Conservation (phyloP, 2,329 filamentous ascomycete genomes). For the Neonectria hederae region DNA sequence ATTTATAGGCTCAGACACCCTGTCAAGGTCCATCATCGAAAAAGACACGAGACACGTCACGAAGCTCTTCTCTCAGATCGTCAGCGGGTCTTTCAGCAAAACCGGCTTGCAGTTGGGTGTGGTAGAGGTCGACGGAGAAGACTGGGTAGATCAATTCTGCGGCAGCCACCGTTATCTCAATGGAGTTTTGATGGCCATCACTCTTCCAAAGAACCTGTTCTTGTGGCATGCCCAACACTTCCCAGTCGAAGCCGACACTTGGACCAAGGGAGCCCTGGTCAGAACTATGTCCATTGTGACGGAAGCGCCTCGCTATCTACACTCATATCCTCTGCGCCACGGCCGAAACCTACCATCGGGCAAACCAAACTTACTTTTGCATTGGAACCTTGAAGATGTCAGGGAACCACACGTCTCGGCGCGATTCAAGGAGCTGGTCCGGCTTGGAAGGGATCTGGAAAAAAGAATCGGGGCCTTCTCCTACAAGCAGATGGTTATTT, state of each 20-base stretch:
- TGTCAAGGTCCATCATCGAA: slow-evolving; percentile 17
- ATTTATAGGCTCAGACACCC: slow-evolving; percentile 10
- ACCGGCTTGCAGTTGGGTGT: slow-evolving; percentile 13
- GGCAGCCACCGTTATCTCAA: slow-evolving; percentile 14
- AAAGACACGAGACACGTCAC: slow-evolving; percentile 12
- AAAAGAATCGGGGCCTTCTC: slow-evolving; percentile 13
- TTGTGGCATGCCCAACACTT: slow-evolving; percentile 18
- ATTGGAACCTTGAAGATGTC: slow-evolving; percentile 15
- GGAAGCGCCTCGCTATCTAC: slow-evolving; percentile 17
- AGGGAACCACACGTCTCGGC: slow-evolving; percentile 12
- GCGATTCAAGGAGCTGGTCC: slow-evolving; percentile 21
- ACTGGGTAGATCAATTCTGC: slow-evolving; percentile 15
- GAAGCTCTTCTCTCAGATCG: slow-evolving; percentile 10
- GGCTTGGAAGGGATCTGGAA: slow-evolving; percentile 12
- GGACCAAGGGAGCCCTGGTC: slow-evolving; percentile 17
- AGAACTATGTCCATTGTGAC: slow-evolving; percentile 23
- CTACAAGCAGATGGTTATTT: slow-evolving; percentile 25
- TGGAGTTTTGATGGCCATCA: slow-evolving; percentile 18
- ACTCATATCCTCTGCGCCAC: slow-evolving; percentile 21
- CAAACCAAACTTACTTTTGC: slow-evolving; percentile 8
- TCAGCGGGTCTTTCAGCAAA: slow-evolving; percentile 6
- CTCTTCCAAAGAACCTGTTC: slow-evolving; percentile 13
- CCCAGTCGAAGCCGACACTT: slow-evolving; percentile 14
- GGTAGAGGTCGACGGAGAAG: slow-evolving; percentile 1
- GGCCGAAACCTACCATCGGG: slow-evolving; percentile 6